Evolutionary conservation across 257 asterid genomes (phyloP).

Genomic region (Fraxinus americana): DNA sequence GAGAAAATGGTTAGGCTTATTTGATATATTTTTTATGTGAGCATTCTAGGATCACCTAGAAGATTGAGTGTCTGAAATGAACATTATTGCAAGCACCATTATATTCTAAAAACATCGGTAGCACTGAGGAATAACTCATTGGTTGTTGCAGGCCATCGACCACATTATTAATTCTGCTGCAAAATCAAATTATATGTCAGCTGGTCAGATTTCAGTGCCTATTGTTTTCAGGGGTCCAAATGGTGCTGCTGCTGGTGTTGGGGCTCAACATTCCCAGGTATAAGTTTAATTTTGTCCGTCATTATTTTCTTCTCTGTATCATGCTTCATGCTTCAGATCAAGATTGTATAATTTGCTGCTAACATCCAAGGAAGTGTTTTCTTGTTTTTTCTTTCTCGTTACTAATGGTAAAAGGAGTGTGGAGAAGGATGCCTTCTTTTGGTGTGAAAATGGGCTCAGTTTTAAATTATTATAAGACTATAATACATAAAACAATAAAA

Average conservation of each 20-base stretch:
- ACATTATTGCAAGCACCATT: neutral
- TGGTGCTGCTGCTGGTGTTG: slow-evolving; percentile 62
- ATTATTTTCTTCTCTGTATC: neutral
- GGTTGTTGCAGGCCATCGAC: slow-evolving; percentile 45
- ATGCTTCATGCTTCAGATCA: neutral
- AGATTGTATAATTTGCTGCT: neutral
- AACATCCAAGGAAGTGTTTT: neutral
- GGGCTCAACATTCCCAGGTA: slow-evolving; percentile 62
- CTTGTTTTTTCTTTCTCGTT: neutral
- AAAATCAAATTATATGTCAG: slow-evolving; percentile 51
- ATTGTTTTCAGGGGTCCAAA: slow-evolving; percentile 58
- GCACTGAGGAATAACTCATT: neutral
- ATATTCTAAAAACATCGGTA: neutral
- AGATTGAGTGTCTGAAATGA: neutral
- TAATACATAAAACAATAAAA: too few relatives aligned
- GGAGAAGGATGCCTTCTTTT: slow-evolving; percentile 1
- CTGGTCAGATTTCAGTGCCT: slow-evolving; percentile 52
- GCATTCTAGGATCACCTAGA: neutral
- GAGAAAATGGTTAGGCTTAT: neutral
- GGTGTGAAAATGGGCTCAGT: neutral
- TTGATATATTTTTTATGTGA: neutral
- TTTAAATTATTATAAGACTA: neutral
- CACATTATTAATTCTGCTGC: slow-evolving; percentile 57
- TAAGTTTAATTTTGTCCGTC: neutral
- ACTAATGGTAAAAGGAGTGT: neutral